Conservation (phyloP, 768 basidiomycete genomes). For the Coprinellus micaceus region DNA sequence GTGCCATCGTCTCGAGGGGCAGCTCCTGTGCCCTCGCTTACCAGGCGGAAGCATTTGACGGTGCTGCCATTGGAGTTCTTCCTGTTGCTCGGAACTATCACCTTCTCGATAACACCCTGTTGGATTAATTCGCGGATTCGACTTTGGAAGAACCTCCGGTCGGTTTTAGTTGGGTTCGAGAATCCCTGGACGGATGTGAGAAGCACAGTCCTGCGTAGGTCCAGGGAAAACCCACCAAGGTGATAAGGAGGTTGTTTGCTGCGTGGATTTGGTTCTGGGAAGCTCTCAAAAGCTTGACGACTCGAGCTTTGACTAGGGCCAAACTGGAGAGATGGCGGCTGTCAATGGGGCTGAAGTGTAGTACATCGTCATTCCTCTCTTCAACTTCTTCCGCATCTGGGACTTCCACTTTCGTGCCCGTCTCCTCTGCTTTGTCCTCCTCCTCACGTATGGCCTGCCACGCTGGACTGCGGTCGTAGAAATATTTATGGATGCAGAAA, state of each 20-base stretch:
- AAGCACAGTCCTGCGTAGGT: neutral
- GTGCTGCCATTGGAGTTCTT: conserved; percentile 43
- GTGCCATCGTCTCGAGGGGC: conserved; percentile 25
- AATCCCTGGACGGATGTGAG: conserved; percentile 54
- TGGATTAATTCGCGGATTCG: conserved; percentile 70
- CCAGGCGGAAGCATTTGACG: conserved; percentile 66
- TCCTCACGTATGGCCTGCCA: conserved; percentile 78
- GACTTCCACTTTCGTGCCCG: conserved; percentile 22
- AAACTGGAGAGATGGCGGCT: conserved; percentile 74
- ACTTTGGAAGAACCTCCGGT: conserved; percentile 79
- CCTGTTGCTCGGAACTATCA: conserved; percentile 59
- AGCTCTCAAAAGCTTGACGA: conserved; percentile 67
- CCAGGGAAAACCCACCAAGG: conserved; percentile 50
- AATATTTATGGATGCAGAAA: conserved; percentile 79
- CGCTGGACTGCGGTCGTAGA: conserved; percentile 69
- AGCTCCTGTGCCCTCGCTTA: conserved; percentile 33
- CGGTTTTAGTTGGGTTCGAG: conserved; percentile 65
- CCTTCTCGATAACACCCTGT: conserved; percentile 71
- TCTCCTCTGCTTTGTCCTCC: conserved; percentile 48
- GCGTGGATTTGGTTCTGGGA: conserved; percentile 69
- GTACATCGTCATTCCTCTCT: conserved; percentile 21
- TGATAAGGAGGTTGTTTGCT: conserved; percentile 72
- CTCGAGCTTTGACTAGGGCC: conserved; percentile 63
- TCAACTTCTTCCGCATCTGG: conserved; percentile 35
- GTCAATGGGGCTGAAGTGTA: conserved; percentile 72